Conservation (phyloP, 1,139 yeast species). For the Yamadazyma songkhlaensis region DNA sequence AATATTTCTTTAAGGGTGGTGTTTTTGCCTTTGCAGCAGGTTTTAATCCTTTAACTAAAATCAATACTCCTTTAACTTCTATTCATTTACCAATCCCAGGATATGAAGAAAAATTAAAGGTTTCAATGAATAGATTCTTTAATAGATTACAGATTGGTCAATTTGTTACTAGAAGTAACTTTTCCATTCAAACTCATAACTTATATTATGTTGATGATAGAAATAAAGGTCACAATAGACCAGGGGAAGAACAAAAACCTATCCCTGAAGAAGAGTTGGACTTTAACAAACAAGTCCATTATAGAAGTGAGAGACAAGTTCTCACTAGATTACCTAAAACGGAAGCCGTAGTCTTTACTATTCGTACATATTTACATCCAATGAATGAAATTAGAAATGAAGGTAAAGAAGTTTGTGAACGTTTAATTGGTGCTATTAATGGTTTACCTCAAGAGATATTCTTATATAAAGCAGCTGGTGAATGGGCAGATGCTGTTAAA, state of each 20-base stretch:
- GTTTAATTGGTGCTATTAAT: conserved; percentile 39
- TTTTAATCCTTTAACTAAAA: conserved; percentile 58
- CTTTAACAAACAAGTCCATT: conserved; percentile 50
- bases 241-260: conserved; percentile 21
- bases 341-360: conserved; percentile 54
- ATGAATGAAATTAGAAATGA: conserved; percentile 51
- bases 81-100: conserved; percentile 67
- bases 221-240: conserved; percentile 44
- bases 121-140: conserved; percentile 63
- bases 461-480: conserved; percentile 34
- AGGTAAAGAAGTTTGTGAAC: conserved; percentile 40
- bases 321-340: conserved; percentile 58
- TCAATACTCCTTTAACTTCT: conserved; percentile 50
- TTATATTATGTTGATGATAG: conserved; percentile 49
- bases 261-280: conserved; percentile 45
- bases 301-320: conserved; percentile 62
- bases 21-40: conserved; percentile 74
- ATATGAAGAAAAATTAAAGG: conserved; percentile 51
- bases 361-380: conserved; percentile 68
- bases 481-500: conserved; percentile 39
- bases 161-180: conserved; percentile 58
- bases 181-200: conserved; percentile 58
- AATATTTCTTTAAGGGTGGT: conserved; percentile 64
- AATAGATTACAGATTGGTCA: conserved; percentile 46
- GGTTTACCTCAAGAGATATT: conserved; percentile 41